A percentile compares a stretch with the other conserved stretches of the same genome.
Conservation (phyloP, 371 early-diverging fungal species). For the Lichtheimia corymbifera region DNA sequence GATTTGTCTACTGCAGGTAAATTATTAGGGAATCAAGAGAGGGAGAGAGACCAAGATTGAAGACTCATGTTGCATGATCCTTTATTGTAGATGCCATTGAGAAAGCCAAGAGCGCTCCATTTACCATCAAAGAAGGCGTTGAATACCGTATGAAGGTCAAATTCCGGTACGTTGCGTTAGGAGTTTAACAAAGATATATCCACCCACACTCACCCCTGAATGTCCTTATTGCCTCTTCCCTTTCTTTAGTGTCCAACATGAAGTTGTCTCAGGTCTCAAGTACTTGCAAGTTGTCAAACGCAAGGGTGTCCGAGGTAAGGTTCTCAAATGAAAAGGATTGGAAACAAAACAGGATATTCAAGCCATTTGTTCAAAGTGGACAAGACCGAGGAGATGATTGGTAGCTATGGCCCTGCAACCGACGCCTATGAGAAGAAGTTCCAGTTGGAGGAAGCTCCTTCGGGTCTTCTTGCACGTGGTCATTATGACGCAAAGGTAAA, state of each 20-base stretch:
- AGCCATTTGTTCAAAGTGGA: constrained; percentile 61
- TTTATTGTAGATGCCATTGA: constrained; percentile 46
- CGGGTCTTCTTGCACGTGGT: constrained; percentile 90
- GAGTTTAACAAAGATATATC: no score
- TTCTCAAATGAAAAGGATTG: neutral
- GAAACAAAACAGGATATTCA: neutral
- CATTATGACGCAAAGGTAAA: constrained; percentile 79
- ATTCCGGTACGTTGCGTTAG: constrained; percentile 63
- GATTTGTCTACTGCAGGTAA: constrained; percentile 79
- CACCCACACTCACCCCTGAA: neutral
- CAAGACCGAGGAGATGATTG: constrained; percentile 94
- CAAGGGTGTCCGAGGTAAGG: constrained; percentile 70
- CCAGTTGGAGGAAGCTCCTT: constrained; percentile 84
- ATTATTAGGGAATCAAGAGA: neutral
- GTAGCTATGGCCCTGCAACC: constrained; percentile 86
- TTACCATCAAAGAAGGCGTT: constrained; percentile 94
- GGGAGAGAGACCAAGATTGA: neutral
- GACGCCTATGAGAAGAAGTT: constrained; percentile 86
- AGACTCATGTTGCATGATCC: neutral
- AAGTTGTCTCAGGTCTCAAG: constrained; percentile 93
- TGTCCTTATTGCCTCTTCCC: neutral
- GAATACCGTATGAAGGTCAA: constrained; percentile 92
- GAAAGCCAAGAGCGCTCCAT: constrained; percentile 66
- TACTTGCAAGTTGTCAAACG: constrained; percentile 94
- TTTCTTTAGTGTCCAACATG: constrained; percentile 79